Evolutionary conservation across 2,329 filamentous ascomycete genomes (phyloP), one percentile per base, ranked within the genome.

Genomic region (Arthrobotrys pseudoclavata): DNA sequence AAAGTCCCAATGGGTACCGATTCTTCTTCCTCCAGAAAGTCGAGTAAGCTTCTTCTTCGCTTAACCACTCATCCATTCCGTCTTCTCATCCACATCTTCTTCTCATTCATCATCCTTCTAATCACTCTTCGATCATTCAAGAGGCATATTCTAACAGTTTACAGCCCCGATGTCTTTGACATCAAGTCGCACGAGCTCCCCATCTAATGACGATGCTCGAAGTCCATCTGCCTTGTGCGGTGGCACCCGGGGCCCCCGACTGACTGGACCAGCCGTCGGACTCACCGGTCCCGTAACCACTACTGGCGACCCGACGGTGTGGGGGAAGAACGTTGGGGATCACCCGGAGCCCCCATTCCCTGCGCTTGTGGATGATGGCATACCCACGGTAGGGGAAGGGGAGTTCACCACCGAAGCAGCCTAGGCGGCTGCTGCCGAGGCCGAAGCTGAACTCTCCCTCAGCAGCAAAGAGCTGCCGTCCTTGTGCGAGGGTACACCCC

Each of bases 321-420:
- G 31, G 55, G 34, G 13, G 34, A 34, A 60, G 55, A 4, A 12
- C 18, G 12, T 22, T 42, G 55, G 31, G 52, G 52, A 40, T 10
- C 15, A 5, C 31, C n/a, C 34, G 3, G 10, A 42, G 55, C 34
- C 55, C 55, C 55, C 55, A 60, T 9, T 15, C n/a, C 29, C 26
- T 57, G 52, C 52, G 52, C 52, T 29, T 57, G 52, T 57, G 52
- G 52, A 57, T 37, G 52, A 57, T 20, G 12, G n/a, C 29, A 20
- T 37, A 29, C 52, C 52, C 52, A 57, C 52, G 52, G 29, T 29
- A 57, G 52, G 52, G 10, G 29, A 15, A 9, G 34, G 26, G 13
- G 31, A 60, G 55, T 24, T 60, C 55, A 10, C 34, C 34, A 20
- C 55, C 20, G 55, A 60, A n/a, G 55, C 55, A n/a, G 55, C 18